Evolutionary conservation across 345 rosid genomes (phyloP).

Genomic region (Hypericum androsaemum): DNA sequence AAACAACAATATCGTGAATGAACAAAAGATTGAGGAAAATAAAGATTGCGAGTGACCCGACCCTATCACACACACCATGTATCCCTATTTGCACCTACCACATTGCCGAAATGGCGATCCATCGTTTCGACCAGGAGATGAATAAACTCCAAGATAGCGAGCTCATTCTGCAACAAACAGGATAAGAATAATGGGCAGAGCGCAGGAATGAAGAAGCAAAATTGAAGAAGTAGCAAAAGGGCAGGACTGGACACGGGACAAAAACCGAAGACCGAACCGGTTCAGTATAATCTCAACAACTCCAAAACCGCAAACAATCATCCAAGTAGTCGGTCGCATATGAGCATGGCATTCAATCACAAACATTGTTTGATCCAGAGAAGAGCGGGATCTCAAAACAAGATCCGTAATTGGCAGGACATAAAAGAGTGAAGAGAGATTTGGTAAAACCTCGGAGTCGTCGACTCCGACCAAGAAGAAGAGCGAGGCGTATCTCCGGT

Average conservation of each 20-base stretch:
- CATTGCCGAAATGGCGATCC: slow-evolving; percentile 97
- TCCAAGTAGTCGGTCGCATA: no score
- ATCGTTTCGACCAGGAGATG: slow-evolving; percentile 28
- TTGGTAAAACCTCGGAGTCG: no score
- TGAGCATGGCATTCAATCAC: no score
- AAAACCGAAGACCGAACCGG: no score
- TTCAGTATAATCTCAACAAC: no score
- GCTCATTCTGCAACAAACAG: slow-evolving; percentile 53
- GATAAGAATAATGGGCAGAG: slow-evolving; percentile 13
- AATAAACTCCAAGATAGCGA: slow-evolving; percentile 40
- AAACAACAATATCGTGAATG: background rate
- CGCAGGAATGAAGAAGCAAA: slow-evolving; percentile 45
- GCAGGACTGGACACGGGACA: background rate
- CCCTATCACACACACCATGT: background rate
- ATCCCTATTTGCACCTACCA: slow-evolving; percentile 40
- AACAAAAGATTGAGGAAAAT: background rate
- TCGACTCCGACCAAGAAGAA: slow-evolving; percentile 88
- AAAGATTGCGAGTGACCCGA: background rate
- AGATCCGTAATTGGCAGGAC: no score
- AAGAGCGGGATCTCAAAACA: no score
- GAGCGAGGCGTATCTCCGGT: slow-evolving; percentile 86
- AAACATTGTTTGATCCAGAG: no score
- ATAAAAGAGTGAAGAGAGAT: no score
- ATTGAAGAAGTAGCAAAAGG: slow-evolving; percentile 32
- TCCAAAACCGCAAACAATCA: no score